Conservation (phyloP, 768 basidiomycete genomes). For the Leccinum barrowsii region DNA sequence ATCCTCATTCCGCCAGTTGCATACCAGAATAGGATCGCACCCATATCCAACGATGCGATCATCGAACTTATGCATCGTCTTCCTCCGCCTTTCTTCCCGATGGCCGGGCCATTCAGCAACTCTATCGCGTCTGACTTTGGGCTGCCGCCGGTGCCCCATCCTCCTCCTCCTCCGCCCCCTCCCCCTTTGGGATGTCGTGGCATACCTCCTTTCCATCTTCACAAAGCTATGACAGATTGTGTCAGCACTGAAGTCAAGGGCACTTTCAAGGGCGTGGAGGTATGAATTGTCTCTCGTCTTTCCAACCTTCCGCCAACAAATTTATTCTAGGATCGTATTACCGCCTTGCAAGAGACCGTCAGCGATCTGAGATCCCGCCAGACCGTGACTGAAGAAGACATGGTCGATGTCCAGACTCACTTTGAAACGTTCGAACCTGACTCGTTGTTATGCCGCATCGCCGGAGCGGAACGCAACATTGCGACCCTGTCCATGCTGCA, state of each 20-base stretch:
- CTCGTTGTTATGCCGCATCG: constrained; percentile 28
- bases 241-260: constrained; percentile 22
- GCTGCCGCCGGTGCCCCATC: constrained; percentile 13
- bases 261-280: constrained; percentile 23
- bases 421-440: constrained; percentile 39
- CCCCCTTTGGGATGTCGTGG: background rate
- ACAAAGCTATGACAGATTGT: constrained; percentile 17
- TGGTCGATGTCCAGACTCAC: constrained; percentile 33
- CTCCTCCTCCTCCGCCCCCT: background rate
- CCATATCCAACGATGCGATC: constrained; percentile 9
- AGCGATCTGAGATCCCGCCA: constrained; percentile 24
- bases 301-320: background rate
- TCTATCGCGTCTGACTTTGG: constrained; percentile 20
- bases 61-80: constrained; percentile 19
- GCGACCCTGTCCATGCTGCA: constrained; percentile 28
- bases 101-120: constrained; percentile 17
- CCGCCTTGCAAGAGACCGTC: constrained; percentile 19
- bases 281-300: background rate
- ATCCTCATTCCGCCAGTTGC: background rate
- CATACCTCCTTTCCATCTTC: constrained; percentile 12
- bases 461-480: constrained; percentile 29
- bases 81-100: constrained; percentile 17
- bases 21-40: constrained; percentile 11
- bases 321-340: constrained; percentile 23
- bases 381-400: constrained; percentile 26